These are phyloP conservation scores for Aspergillus unguis DNA, from an alignment of 2,329 filamentous ascomycete genomes.

Conservation along the genomic window DNA sequence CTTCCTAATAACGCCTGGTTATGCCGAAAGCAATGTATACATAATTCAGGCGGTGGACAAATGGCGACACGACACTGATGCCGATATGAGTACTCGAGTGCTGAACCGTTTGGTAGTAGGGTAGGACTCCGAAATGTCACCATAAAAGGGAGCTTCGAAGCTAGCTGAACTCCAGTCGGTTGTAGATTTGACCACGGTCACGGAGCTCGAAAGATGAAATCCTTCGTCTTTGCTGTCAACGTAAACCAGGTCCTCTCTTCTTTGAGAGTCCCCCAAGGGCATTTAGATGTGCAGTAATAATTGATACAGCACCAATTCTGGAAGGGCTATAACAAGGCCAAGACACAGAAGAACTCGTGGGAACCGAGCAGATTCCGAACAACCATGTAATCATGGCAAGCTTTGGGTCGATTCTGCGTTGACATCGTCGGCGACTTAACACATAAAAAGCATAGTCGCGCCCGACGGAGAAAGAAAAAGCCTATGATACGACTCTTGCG, in stretches of 20 bases:
- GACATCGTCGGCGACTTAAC: constrained; percentile 10
- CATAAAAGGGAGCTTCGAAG: not conserved
- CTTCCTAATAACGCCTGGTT: constrained; percentile 33
- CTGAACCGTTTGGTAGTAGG: constrained; percentile 3
- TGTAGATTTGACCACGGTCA: constrained; percentile 3
- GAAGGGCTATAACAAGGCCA: constrained; percentile 3
- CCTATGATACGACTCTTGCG: constrained; percentile 16
- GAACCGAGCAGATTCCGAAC: constrained; percentile 19
- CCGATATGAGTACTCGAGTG: not conserved
- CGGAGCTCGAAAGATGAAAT: constrained; percentile 2
- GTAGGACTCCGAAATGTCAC: not conserved
- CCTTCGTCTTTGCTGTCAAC: not conserved
- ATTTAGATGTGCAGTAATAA: not conserved
- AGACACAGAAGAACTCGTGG: constrained; percentile 8
- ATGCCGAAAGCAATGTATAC: constrained; percentile 27
- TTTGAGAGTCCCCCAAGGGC: not conserved
- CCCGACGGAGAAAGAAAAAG: constrained; percentile 13
- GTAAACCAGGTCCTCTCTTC: not conserved
- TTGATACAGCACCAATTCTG: not conserved
- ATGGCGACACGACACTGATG: not conserved
- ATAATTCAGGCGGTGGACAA: constrained; percentile 7
- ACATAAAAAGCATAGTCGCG: constrained; percentile 17
- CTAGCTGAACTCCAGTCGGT: not conserved
- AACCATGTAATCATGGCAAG: constrained; percentile 16
- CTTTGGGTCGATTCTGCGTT: constrained; percentile 16